Evolutionary conservation across 805 yeast genomes (phyloP).

Genomic region (Yarrowia sp.): DNA sequence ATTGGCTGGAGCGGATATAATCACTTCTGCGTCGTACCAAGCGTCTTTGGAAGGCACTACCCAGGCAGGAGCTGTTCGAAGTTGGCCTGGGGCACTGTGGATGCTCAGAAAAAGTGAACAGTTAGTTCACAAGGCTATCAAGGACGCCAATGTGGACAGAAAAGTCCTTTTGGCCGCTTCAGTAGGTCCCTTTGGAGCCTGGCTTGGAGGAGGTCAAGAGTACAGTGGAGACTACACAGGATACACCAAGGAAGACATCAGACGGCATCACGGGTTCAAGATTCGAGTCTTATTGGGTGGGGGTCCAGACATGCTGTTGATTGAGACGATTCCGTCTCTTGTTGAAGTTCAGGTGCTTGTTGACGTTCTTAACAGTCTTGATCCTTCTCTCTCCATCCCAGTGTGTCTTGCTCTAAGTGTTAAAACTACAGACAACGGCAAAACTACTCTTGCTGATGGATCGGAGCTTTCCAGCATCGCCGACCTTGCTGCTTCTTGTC

Average conservation of each 20-base stretch:
- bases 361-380: conserved; percentile 35
- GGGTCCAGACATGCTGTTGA: conserved; percentile 51
- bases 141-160: conserved; percentile 20
- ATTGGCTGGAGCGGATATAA: conserved; percentile 51
- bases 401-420: conserved; percentile 51
- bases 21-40: conserved; percentile 61
- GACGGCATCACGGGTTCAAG: conserved; percentile 51
- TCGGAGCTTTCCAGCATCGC: background rate
- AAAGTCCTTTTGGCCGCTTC: conserved; percentile 52
- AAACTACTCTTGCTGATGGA: conserved; percentile 49
- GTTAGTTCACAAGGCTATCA: conserved; percentile 35
- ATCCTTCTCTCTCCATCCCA: conserved; percentile 32
- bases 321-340: conserved; percentile 70
- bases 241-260: conserved; percentile 41
- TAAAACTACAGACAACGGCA: conserved; percentile 34
- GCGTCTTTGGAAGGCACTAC: conserved; percentile 46
- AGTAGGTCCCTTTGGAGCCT: conserved; percentile 77
- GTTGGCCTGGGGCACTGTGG: conserved; percentile 27
- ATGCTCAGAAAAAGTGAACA: conserved; percentile 29
- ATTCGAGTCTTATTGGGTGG: conserved; percentile 41
- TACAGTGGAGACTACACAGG: conserved; percentile 64
- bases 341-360: conserved; percentile 50
- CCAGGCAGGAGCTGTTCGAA: conserved; percentile 16
- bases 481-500: background rate
- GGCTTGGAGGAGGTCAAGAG: conserved; percentile 63